phyloP scores from a whole-genome alignment of 768 basidiomycete genomes.

The Psilocybe azurescens region DNA sequence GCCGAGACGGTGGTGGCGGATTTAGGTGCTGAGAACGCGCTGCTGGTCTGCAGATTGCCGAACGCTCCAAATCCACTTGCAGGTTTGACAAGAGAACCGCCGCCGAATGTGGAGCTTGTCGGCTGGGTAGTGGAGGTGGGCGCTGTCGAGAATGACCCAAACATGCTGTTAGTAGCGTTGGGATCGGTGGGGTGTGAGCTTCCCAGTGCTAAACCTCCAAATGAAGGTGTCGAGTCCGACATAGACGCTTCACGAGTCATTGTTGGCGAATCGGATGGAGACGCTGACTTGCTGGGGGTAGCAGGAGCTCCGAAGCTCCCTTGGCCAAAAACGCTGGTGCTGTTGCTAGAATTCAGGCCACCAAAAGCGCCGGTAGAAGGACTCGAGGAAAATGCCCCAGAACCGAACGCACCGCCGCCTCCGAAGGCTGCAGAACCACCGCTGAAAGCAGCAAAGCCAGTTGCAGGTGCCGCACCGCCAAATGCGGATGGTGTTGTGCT shows the following conservation, averaged over 20 bases:
- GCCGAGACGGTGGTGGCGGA: conserved; percentile 22
- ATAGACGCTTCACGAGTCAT: conserved; percentile 54
- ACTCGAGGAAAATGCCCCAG: conserved; percentile 19
- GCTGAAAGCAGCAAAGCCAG: conserved; percentile 30
- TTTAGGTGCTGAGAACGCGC: conserved; percentile 23
- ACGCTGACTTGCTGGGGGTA: conserved; percentile 17
- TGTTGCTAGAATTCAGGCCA: conserved; percentile 20
- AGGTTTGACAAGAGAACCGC: conserved; percentile 37
- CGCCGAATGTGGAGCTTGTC: conserved; percentile 30
- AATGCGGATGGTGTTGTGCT: conserved; percentile 32
- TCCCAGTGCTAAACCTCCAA: conserved; percentile 43
- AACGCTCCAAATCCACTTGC: conserved; percentile 43
- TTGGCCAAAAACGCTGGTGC: conserved; percentile 33
- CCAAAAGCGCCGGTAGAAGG: conserved; percentile 20
- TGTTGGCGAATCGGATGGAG: conserved; percentile 27
- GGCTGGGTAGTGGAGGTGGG: conserved; percentile 25
- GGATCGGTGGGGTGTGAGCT: conserved; percentile 28
- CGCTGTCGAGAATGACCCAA: conserved; percentile 38
- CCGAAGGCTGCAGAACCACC: conserved; percentile 20
- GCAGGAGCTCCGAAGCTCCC: conserved; percentile 27
- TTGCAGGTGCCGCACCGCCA: conserved; percentile 22
- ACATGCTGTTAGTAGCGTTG: conserved; percentile 38
- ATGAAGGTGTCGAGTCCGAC: conserved; percentile 44
- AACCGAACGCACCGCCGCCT: conserved; percentile 15
- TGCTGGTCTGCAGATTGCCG: conserved; percentile 21